Conservation (phyloP, 2,329 filamentous ascomycete species). For the Colletotrichum camelliae region DNA sequence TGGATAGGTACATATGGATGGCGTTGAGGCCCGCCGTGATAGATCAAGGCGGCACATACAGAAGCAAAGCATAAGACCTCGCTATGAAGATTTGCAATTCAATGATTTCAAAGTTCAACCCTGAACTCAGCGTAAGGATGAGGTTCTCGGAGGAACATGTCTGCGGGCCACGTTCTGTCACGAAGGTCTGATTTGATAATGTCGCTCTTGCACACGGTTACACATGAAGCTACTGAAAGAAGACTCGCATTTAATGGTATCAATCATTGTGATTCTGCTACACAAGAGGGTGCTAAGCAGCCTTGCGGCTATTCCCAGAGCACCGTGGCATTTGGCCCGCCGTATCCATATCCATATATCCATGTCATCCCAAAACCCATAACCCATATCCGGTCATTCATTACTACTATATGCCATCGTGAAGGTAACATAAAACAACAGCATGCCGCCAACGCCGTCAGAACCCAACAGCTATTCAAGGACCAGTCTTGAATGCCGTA, state of each 20-base stretch:
- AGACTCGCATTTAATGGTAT: neutral
- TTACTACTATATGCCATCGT: slow-evolving; percentile 14
- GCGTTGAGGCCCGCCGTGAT: slow-evolving; percentile 9
- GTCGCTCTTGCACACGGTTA: neutral
- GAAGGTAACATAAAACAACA: slow-evolving; percentile 6
- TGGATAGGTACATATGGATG: slow-evolving; percentile 1
- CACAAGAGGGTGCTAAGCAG: neutral
- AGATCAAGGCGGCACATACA: neutral
- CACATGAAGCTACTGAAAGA: neutral
- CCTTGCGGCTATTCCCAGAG: neutral
- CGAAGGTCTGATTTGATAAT: neutral
- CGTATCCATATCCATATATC: slow-evolving; percentile 2
- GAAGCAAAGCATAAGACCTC: neutral
- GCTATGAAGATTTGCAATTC: neutral
- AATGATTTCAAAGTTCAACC: neutral
- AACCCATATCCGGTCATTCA: slow-evolving; percentile 7
- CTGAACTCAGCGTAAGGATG: neutral
- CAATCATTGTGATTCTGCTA: neutral
- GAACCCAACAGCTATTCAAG: neutral
- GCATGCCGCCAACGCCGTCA: slow-evolving; percentile 11
- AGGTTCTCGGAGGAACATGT: neutral
- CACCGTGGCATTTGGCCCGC: neutral
- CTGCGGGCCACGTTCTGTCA: neutral
- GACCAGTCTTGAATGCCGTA: neutral
- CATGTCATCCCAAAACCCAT: slow-evolving; percentile 12